Percentiles rank a stretch among this genome's conserved stretches.
phyloP scores from a whole-genome alignment of 1,139 yeast species.

The Debaryomyces nepalensis region DNA sequence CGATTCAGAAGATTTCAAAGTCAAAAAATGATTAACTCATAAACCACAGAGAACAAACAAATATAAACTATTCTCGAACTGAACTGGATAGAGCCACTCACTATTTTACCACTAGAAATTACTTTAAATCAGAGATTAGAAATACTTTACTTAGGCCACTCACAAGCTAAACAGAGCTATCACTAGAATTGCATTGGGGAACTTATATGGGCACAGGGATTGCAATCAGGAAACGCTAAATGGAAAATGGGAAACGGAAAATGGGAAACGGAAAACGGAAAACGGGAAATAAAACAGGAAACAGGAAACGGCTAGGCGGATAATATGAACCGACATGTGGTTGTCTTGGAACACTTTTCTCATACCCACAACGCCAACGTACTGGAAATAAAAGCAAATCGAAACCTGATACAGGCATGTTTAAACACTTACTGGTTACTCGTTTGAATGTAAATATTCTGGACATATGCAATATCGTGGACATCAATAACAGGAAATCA shows the following conservation, averaged over 20 bases:
- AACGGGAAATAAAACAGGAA: not conserved
- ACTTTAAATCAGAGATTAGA: constrained; percentile 8
- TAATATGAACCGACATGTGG: no score
- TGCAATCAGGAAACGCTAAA: not conserved
- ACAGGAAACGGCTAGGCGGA: not conserved
- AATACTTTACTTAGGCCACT: constrained; percentile 5
- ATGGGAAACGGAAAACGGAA: not conserved
- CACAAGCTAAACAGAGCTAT: not conserved
- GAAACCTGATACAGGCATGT: no score
- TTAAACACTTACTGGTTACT: not conserved
- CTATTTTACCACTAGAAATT: constrained; percentile 1
- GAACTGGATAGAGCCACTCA: constrained; percentile 2
- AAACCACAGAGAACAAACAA: constrained; percentile 10
- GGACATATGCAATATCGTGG: not conserved
- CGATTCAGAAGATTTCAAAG: constrained; percentile 5
- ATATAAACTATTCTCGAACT: constrained; percentile 2
- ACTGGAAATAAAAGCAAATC: not conserved
- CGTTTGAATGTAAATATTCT: not conserved
- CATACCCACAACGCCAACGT: not conserved
- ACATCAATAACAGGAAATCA: no score
- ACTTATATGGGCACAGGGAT: not conserved
- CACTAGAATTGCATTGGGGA: not conserved
- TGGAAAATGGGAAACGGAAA: not conserved
- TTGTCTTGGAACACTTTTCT: no score
- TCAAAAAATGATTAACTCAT: constrained; percentile 5